These are phyloP conservation scores for Penicillium antarcticum DNA, from an alignment of 495 filamentous ascomycete species.

Conservation along the genomic window DNA sequence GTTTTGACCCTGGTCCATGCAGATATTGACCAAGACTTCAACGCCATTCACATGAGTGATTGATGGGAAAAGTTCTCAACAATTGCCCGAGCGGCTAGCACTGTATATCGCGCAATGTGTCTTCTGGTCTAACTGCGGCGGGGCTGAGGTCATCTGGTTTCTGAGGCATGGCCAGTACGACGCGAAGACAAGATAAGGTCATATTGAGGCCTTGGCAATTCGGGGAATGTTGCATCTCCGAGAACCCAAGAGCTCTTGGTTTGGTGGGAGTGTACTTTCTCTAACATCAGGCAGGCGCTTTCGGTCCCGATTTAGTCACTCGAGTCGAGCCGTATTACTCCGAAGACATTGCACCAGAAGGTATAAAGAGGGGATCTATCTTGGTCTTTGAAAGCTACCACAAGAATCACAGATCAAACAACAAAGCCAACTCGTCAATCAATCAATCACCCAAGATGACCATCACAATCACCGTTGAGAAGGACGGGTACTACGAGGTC, in stretches of 20 bases:
- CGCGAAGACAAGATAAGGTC: conserved; percentile 6
- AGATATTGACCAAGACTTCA: neutral
- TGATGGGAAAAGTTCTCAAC: neutral
- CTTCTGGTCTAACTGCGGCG: neutral
- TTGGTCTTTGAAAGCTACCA: neutral
- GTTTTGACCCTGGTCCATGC: neutral
- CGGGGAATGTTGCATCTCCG: conserved; percentile 23
- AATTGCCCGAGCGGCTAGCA: neutral
- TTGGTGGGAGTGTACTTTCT: conserved; percentile 6
- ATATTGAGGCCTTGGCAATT: conserved; percentile 15
- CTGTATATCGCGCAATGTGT: neutral
- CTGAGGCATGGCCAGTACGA: conserved; percentile 14
- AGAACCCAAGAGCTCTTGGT: conserved; percentile 10
- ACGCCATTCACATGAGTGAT: neutral
- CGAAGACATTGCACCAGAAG: neutral
- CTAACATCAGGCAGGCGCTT: neutral
- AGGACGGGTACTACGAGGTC: conserved; percentile 37
- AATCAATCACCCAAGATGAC: conserved; percentile 15
- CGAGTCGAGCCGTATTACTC: neutral
- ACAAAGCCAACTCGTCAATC: neutral
- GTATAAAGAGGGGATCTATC: conserved; percentile 3
- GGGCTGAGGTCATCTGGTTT: conserved; percentile 8
- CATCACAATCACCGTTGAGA: conserved; percentile 36
- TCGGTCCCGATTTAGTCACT: neutral
- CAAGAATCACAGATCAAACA: neutral